Base-by-base conservation (phyloP, 2,329 filamentous ascomycete genomes). In the Microcyclosporella mali region DNA sequence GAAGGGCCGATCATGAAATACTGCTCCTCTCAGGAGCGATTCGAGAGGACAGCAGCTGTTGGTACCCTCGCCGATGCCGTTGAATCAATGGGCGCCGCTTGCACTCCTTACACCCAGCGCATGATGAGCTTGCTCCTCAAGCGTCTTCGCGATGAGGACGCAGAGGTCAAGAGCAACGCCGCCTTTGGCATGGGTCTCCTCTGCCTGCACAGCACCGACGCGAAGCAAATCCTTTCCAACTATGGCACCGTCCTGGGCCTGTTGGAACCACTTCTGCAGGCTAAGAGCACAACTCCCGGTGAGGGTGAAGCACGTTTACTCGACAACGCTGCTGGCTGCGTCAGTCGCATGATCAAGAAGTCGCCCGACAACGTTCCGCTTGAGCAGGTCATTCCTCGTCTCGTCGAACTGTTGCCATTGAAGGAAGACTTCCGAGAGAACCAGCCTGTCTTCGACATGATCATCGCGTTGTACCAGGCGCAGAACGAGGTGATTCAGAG, bases 391-490 rank as follows among this genome's bases (percentile, higher is more conserved):
- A 77, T 98, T 1, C 89, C 90, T 18, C 81, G 80, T 1, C 70
- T 97, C 19, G 77, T 94, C 43, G 77, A 78, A 48, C 77, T 89
- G 19, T 77, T 97, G 29, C 92, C 92, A 8, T 74, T 97, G 50
- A 86, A 85, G 66, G 89, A 95, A 63, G 92, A 97, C 66, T 97
- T 79, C 58, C 88, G 95, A 68, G 92, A 97, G 78, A 97, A 98
- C 69, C 86, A 87, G 58, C 88, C 92, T 7, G 82, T 97, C 47
- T 98, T 84, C 70, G 78, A 84, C 65, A 94, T 89, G 79, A 83
- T 98, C 59, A 83, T 86, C 66, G 82, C 85, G 66, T 77, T 97
- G 52, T 95, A 88, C 65, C 77, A 84, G 56, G 71, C 76, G 49
- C 76, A 79, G 52, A 83, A 90, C 66, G 70, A 75, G 10, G 84